Evolutionary conservation across 2,329 filamentous ascomycete species (phyloP).

Genomic region (Clarireedia homoeocarpa): DNA sequence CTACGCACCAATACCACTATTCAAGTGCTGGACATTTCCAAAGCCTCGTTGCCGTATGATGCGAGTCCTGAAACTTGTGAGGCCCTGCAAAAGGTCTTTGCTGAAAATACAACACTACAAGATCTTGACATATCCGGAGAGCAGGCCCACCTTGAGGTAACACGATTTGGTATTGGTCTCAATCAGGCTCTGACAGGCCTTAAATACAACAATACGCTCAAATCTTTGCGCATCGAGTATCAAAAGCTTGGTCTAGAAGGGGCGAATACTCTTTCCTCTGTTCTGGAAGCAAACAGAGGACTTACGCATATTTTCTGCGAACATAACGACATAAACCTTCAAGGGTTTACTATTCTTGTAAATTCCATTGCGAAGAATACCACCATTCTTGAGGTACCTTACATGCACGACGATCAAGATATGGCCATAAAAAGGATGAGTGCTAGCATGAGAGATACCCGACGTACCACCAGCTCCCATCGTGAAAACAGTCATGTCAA

Average conservation of each 20-base stretch:
- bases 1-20: constrained; percentile 55
- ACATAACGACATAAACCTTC: constrained; percentile 64
- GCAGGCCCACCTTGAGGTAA: constrained; percentile 62
- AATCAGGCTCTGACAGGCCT: constrained; percentile 58
- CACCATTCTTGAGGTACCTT: constrained; percentile 52
- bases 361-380: constrained; percentile 61
- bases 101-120: constrained; percentile 57
- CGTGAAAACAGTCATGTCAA: constrained; percentile 21
- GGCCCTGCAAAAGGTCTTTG: constrained; percentile 55
- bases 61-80: constrained; percentile 60
- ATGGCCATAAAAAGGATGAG: constrained; percentile 48
- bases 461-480: constrained; percentile 5
- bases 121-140: constrained; percentile 65
- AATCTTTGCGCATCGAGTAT: constrained; percentile 55
- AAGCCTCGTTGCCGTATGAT: constrained; percentile 61
- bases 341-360: constrained; percentile 60
- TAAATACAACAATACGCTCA: constrained; percentile 54
- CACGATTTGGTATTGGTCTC: constrained; percentile 59
- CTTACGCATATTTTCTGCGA: constrained; percentile 62
- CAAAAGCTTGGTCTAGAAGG: constrained; percentile 63
- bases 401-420: constrained; percentile 53
- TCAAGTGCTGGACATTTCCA: constrained; percentile 59
- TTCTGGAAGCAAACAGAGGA: constrained; percentile 55
- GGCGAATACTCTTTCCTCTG: constrained; percentile 60
- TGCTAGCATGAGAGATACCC: constrained; percentile 26